These are phyloP conservation scores for Zarea fungicola DNA, from an alignment of 2,329 filamentous ascomycete species.

Conservation along the genomic window DNA sequence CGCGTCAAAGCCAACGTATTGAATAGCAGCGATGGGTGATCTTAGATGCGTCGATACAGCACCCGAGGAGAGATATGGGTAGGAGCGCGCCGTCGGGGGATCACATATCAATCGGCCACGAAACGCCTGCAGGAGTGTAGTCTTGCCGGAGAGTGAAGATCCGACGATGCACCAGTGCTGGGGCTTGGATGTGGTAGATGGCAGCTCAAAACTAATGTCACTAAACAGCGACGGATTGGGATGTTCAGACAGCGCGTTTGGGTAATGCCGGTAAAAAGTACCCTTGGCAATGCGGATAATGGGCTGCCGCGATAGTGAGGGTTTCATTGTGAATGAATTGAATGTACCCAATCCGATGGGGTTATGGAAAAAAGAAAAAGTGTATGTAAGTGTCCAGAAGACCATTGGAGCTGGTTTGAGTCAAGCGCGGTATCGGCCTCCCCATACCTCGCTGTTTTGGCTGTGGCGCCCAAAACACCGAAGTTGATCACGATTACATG, in stretches of 20 bases:
- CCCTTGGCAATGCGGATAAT: slow-evolving; percentile 70
- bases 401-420: neutral
- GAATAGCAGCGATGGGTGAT: slow-evolving; percentile 63
- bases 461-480: neutral
- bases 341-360: slow-evolving; percentile 18
- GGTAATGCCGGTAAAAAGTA: slow-evolving; percentile 78
- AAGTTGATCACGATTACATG: no score
- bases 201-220: slow-evolving; percentile 64
- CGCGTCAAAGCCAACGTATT: slow-evolving; percentile 85
- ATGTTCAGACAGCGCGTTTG: slow-evolving; percentile 43
- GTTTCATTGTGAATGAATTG: slow-evolving; percentile 31
- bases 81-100: slow-evolving; percentile 70
- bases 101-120: slow-evolving; percentile 69
- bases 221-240: slow-evolving; percentile 70
- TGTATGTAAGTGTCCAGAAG: neutral
- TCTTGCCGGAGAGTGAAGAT: slow-evolving; percentile 72
- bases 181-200: slow-evolving; percentile 43
- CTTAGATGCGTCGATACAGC: slow-evolving; percentile 52
- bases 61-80: slow-evolving; percentile 67
- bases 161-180: slow-evolving; percentile 83
- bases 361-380: neutral
- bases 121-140: slow-evolving; percentile 74
- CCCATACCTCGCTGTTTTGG: neutral
- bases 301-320: slow-evolving; percentile 39
- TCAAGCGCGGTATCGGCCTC: slow-evolving; percentile 2